phyloP scores from a whole-genome alignment of 2,329 filamentous ascomycete species.

The Nigrospora oryzae region DNA sequence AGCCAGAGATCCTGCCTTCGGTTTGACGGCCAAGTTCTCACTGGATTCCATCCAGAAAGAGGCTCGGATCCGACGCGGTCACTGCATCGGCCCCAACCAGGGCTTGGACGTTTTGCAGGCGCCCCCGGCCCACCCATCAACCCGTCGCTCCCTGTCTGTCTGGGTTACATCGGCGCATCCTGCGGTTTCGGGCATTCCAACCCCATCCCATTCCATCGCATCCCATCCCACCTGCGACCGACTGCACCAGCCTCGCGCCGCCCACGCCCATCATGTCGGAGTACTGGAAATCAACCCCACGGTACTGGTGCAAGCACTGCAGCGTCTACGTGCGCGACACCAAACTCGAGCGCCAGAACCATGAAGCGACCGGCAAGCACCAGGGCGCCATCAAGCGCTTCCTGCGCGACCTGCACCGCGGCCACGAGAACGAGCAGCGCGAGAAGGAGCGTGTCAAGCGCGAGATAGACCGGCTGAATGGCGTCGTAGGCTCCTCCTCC shows the following conservation, averaged over 20 bases:
- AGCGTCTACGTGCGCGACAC: constrained; percentile 85
- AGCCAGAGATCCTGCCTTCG: too few relatives aligned
- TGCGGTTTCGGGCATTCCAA: too few relatives aligned
- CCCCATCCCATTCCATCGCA: not conserved
- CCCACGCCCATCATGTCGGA: constrained; percentile 62
- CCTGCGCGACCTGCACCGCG: constrained; percentile 78
- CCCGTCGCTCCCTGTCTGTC: too few relatives aligned
- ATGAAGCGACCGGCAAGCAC: constrained; percentile 80
- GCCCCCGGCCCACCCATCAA: too few relatives aligned
- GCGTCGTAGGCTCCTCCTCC: constrained; percentile 49
- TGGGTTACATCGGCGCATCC: too few relatives aligned
- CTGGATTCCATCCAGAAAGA: too few relatives aligned
- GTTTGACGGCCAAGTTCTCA: too few relatives aligned
- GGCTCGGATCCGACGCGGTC: too few relatives aligned
- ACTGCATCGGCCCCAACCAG: too few relatives aligned
- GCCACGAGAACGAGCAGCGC: constrained; percentile 70
- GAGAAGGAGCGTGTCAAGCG: constrained; percentile 76
- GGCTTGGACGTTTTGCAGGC: too few relatives aligned
- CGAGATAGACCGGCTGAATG: constrained; percentile 81
- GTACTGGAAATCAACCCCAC: constrained; percentile 97
- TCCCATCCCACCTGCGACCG: too few relatives aligned
- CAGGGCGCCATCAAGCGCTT: constrained; percentile 83
- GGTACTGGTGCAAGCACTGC: constrained; percentile 99
- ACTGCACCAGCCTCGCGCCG: too few relatives aligned
- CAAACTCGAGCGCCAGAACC: constrained; percentile 78